Conservation (phyloP, 2,329 filamentous ascomycete genomes). For the Fusarium chlamydosporum region DNA sequence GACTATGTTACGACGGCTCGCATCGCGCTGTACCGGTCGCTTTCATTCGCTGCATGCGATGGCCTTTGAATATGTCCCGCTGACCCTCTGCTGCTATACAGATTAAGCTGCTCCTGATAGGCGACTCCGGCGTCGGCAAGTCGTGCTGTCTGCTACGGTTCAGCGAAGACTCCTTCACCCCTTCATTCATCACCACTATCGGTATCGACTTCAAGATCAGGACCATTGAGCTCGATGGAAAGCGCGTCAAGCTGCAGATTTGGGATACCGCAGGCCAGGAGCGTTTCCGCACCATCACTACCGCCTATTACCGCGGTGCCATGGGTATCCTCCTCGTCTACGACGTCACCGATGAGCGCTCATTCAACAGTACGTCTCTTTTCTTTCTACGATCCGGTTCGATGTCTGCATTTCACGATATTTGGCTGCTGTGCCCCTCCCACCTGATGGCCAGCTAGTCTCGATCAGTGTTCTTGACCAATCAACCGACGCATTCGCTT, state of each 20-base stretch:
- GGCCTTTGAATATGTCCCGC: slow-evolving; percentile 13
- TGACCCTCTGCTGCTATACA: slow-evolving; percentile 57
- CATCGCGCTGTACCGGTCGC: slow-evolving; percentile 13
- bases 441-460: not conserved
- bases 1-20: slow-evolving; percentile 11
- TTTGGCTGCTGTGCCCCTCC: slow-evolving; percentile 4
- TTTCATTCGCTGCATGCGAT: slow-evolving; percentile 6
- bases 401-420: slow-evolving; percentile 2
- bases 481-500: slow-evolving; percentile 14
- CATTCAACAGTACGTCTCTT: slow-evolving; percentile 84
- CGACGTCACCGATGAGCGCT: slow-evolving; percentile 96
- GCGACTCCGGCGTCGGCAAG: slow-evolving; percentile 96
- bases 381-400: slow-evolving; percentile 2
- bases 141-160: slow-evolving; percentile 97
- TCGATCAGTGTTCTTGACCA: slow-evolving; percentile 10
- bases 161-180: slow-evolving; percentile 97
- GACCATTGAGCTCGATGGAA: slow-evolving; percentile 98
- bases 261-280: slow-evolving; percentile 99
- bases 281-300: slow-evolving; percentile 98
- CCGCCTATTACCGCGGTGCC: slow-evolving; percentile 96
- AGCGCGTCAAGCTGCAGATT: slow-evolving; percentile 99
- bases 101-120: slow-evolving; percentile 98
- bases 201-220: slow-evolving; percentile 99
- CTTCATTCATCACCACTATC: slow-evolving; percentile 98
- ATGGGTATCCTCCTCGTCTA: slow-evolving; percentile 99